Evolutionary conservation across 768 basidiomycete genomes (phyloP), one percentile per base, ranked within the genome.

Genomic region (Lactifluus echinatus): DNA sequence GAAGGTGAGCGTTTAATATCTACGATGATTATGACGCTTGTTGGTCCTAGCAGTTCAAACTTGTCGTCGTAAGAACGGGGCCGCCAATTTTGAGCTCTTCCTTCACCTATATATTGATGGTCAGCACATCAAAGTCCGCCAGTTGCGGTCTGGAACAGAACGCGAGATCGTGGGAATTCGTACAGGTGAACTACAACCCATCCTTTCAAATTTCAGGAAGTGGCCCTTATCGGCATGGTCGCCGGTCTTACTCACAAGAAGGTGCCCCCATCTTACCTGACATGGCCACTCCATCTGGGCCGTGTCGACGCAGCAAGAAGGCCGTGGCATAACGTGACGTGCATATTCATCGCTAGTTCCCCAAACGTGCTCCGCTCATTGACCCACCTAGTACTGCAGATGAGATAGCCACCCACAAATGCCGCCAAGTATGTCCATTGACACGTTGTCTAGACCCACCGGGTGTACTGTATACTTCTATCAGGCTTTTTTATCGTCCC

Each of bases 281-380:
- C n/a, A 47, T 54, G 44, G 14, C n/a, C 19, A 1, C 45, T 37
- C 10, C 34, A 46, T 23, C 17, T 3, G 24, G 44, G 53, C n/a
- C 44, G 12, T 19, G 14, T 54, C 33, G 47, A 34, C 43, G 12
- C 34, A 46, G 53, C 8, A 54, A 54, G 44, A 54, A 54, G 19
- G 53, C 53, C 19, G 45, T 54, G 53, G 53, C 53, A 54, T 46
- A 24, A 37, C n/a, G 26, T 54, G 6, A 36, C 33, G 53, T 54
- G 45, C 10, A 19, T 51, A 28, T 51, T 19, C 24, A 14, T 19
- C 26, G 26, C 39, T 51, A 1, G 26, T 51, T n/a, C 50, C 8
- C 39, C 15, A 15, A 7, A 8, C 21, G 39, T 19, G 23, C 37
- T 4, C 23, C 11, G 10, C 23, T 43, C 23, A 44, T 34, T 2